Evolutionary conservation across 495 filamentous ascomycete species (phyloP).

Genomic region (Penicillium tannophilum): DNA sequence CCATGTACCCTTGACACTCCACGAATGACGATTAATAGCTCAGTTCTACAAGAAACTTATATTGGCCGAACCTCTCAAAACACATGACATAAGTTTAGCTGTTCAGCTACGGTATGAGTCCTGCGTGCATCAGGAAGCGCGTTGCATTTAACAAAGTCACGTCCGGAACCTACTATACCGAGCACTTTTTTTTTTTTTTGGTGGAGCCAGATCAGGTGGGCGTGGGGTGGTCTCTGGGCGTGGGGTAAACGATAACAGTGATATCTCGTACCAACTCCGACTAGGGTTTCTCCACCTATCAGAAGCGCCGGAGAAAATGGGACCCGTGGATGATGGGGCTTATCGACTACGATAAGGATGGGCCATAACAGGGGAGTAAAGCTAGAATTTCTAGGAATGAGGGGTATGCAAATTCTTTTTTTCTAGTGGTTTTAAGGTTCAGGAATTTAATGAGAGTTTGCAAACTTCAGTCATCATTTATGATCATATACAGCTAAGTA

Average conservation of each 20-base stretch:
- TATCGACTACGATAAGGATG: not conserved
- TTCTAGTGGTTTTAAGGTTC: too few species aligned
- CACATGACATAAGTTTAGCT: not conserved
- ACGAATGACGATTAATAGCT: not conserved
- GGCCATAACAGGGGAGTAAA: constrained; percentile 2
- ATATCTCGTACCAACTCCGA: constrained; percentile 23
- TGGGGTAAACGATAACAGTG: constrained; percentile 6
- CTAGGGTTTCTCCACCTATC: constrained; percentile 20
- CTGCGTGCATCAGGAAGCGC: not conserved
- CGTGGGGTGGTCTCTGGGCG: not conserved
- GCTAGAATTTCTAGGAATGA: too few species aligned
- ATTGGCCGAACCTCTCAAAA: not conserved
- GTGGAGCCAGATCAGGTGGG: not conserved
- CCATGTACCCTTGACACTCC: not conserved
- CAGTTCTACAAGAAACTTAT: not conserved
- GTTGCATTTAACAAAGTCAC: not conserved
- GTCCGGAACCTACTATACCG: not conserved
- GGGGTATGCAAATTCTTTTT: too few species aligned
- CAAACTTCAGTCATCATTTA: not conserved
- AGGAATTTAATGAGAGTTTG: too few species aligned
- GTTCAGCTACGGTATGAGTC: not conserved
- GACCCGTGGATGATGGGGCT: not conserved
- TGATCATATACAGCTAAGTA: not conserved
- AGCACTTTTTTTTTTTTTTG: not conserved
- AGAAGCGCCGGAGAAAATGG: constrained; percentile 8